Evolutionary conservation across 306 rosid species (phyloP).

Genomic region (Vicia sativa): DNA sequence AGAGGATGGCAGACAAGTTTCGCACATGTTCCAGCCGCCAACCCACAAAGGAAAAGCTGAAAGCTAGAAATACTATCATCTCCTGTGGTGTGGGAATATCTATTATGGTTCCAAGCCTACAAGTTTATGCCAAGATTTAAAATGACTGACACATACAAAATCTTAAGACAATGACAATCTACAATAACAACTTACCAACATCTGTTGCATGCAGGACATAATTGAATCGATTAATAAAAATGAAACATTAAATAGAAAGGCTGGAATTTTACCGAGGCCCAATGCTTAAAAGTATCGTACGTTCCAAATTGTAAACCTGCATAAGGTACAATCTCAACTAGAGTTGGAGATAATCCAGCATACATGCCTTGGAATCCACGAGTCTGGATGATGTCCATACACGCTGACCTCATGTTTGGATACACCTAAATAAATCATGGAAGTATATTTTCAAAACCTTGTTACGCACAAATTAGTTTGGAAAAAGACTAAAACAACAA

Average conservation of each 20-base stretch:
- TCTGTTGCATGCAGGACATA: conserved; percentile 20
- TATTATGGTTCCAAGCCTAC: conserved; percentile 66
- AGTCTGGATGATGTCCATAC: conserved; percentile 57
- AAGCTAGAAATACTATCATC: conserved; percentile 66
- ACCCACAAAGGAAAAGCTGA: conserved; percentile 84
- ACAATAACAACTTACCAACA: conserved; percentile 14
- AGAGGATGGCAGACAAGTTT: conserved; percentile 98
- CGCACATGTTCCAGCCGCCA: conserved; percentile 94
- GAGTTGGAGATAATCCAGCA: conserved; percentile 87
- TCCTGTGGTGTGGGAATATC: conserved; percentile 37
- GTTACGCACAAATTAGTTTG: conserved; percentile 25
- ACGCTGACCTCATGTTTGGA: conserved; percentile 94
- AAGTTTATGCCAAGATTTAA: conserved; percentile 33
- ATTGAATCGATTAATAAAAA: conserved; percentile 6
- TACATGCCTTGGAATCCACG: conserved; percentile 85
- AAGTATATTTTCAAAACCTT: conserved; percentile 32
- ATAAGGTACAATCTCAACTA: conserved; percentile 95
- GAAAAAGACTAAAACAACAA: conserved; percentile 14
- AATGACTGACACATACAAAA: conserved; percentile 22
- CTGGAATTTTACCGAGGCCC: conserved; percentile 68
- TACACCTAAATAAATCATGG: conserved; percentile 61
- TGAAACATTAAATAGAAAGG: conserved; percentile 16
- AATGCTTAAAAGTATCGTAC: conserved; percentile 89
- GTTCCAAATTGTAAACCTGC: conserved; percentile 98
- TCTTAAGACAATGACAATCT: conserved; percentile 20